Base-by-base conservation (phyloP, 306 rosid species). In the Styphnolobium japonicum region DNA sequence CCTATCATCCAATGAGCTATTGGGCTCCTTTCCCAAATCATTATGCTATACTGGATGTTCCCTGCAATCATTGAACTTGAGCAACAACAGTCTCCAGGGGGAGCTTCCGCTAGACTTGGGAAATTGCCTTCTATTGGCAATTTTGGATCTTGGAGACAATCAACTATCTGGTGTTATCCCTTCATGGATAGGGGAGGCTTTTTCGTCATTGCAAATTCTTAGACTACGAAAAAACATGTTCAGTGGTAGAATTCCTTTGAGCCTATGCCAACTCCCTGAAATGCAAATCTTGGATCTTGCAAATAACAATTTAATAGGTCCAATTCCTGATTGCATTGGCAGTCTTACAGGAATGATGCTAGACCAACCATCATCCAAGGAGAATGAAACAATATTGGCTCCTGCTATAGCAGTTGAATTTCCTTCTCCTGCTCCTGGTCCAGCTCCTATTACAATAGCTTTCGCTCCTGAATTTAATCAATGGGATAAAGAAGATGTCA, bases 201-300 rank as follows among this genome's bases (percentile, higher is more conserved):
- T 63, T 48, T n/a, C n/a, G n/a, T 25, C 25, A 4, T 22, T 76
- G 3, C 68, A 46, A 6, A 22, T 76, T 63, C 80, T 76, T 14
- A 76, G 39, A 7, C 10, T 76, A 2, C 27, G 64, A 3, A 10
- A 48, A 34, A 76, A 76, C 73, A 33, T 0, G 52, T 22, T 76
- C 6, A 63, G 2, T 21, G 73, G 80, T 14, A 48, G 18, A 12
- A 76, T 73, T 73, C 78, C 78, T 56, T 40, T 16, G 10, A 11
- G 14, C 5, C n/a, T 73, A 39, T 73, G 78, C 23, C n/a, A 63
- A 76, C 52, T 76, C n/a, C n/a, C n/a, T n/a, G n/a, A n/a, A n/a
- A n/a, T 64, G 22, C 19, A 63, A 63, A 48, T 76, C 0, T 64
- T 76, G 62, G 80, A 76, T 73, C 73, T 76, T 33, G 52, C 78